A percentile compares a stretch with the other conserved stretches of the same genome.
These are phyloP conservation scores for Camelina hispida DNA, from an alignment of 345 rosid species.

Conservation along the genomic window DNA sequence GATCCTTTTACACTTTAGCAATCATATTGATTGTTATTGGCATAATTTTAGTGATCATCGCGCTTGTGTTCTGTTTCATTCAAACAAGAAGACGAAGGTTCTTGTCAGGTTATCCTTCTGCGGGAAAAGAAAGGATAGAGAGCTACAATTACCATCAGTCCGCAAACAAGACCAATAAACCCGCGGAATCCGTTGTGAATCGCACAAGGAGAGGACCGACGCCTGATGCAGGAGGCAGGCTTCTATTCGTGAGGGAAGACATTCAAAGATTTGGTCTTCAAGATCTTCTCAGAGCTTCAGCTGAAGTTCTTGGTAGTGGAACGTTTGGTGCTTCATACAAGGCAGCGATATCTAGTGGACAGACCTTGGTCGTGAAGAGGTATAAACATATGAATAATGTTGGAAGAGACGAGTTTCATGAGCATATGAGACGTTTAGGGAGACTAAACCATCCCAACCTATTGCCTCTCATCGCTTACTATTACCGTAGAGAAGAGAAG, in stretches of 20 bases:
- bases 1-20: conserved; percentile 32
- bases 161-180: not conserved
- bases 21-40: conserved; percentile 43
- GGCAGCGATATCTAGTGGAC: conserved; percentile 50
- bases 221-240: conserved; percentile 49
- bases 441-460: conserved; percentile 64
- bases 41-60: conserved; percentile 39
- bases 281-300: conserved; percentile 70
- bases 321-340: conserved; percentile 81
- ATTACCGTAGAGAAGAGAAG: conserved; percentile 74
- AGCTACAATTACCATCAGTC: conserved; percentile 40
- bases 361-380: conserved; percentile 71
- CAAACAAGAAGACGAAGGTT: conserved; percentile 28
- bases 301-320: conserved; percentile 84
- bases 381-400: conserved; percentile 75
- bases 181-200: conserved; percentile 31
- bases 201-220: conserved; percentile 21
- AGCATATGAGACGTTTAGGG: conserved; percentile 73
- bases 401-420: conserved; percentile 70
- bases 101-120: conserved; percentile 25
- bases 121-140: conserved; percentile 37
- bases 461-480: conserved; percentile 58
- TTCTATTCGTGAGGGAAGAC: conserved; percentile 60
- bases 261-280: conserved; percentile 61
- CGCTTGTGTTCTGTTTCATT: conserved; percentile 31